These are phyloP conservation scores for Arctium lappa DNA, from an alignment of 129 eudicot genomes.

Conservation along the genomic window DNA sequence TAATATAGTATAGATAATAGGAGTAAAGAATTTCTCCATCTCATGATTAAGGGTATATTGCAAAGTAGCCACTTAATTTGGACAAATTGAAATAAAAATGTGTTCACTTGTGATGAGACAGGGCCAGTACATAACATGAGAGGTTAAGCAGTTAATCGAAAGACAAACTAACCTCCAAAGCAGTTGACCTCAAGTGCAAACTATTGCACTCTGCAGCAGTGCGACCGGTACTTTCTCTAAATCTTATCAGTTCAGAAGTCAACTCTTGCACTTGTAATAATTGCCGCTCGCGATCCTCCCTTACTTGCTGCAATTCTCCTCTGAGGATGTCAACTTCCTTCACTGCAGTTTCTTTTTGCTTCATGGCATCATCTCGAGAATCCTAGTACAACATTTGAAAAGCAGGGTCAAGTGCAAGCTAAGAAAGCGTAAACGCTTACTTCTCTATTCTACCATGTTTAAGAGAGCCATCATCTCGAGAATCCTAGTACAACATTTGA, in stretches of 20 bases:
- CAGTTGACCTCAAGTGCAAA: conserved; percentile 29
- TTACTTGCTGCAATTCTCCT: conserved; percentile 51
- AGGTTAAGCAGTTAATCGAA: not conserved
- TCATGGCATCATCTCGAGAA: conserved; percentile 42
- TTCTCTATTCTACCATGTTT: not conserved
- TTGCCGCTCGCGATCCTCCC: conserved; percentile 56
- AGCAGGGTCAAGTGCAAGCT: not conserved
- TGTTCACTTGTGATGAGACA: not conserved
- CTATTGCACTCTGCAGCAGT: conserved; percentile 31
- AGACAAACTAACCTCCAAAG: conserved; percentile 48
- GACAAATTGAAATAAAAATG: not conserved
- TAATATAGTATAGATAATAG: too few species aligned
- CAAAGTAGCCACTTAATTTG: not conserved
- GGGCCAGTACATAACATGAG: not conserved
- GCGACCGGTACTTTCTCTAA: conserved; percentile 42
- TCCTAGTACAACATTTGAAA: conserved; percentile 28
- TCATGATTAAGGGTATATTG: too few species aligned
- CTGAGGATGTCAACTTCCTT: conserved; percentile 46
- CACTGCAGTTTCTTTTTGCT: conserved; percentile 47
- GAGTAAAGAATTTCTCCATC: too few species aligned
- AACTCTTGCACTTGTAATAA: conserved; percentile 41
- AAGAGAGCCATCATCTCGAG: conserved; percentile 30
- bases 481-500: conserved; percentile 30
- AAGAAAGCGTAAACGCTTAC: not conserved
- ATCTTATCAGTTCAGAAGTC: conserved; percentile 26